Evolutionary conservation across 768 basidiomycete genomes (phyloP).

Genomic region (Russula brevipes): DNA sequence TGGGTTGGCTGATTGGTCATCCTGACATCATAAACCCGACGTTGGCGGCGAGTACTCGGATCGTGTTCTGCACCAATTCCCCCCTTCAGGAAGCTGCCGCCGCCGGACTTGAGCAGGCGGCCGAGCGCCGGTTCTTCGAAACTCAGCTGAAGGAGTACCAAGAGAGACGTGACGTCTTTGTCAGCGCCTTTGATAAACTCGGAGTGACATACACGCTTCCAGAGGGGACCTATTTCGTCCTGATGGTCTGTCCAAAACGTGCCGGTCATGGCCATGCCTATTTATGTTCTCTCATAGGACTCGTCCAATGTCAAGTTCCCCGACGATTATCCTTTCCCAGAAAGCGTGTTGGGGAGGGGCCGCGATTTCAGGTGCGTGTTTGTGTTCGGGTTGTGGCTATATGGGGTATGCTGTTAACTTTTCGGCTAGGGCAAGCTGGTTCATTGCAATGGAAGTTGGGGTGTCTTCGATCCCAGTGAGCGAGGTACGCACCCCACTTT

Average conservation of each 20-base stretch:
- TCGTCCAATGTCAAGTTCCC: conserved; percentile 75
- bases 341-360: conserved; percentile 68
- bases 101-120: conserved; percentile 77
- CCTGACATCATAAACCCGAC: conserved; percentile 76
- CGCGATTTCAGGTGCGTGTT: conserved; percentile 72
- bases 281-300: conserved; percentile 45
- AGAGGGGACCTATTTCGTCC: conserved; percentile 86
- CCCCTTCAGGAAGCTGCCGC: conserved; percentile 94
- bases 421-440: conserved; percentile 78
- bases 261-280: not conserved
- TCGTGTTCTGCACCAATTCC: conserved; percentile 93
- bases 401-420: conserved; percentile 20
- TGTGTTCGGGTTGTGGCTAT: not conserved
- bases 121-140: conserved; percentile 68
- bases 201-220: conserved; percentile 85
- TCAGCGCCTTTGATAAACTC: conserved; percentile 72
- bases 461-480: conserved; percentile 94
- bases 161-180: conserved; percentile 71
- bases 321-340: conserved; percentile 77
- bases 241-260: conserved; percentile 52
- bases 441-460: conserved; percentile 83
- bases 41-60: conserved; percentile 85
- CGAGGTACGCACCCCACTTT: conserved; percentile 55
- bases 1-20: conserved; percentile 95
- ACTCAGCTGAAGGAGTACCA: conserved; percentile 71